Percentiles rank a stretch among this genome's conserved stretches.
phyloP scores from a whole-genome alignment of 176 grass and related monocot genomes.

The Eragrostis curvula region DNA sequence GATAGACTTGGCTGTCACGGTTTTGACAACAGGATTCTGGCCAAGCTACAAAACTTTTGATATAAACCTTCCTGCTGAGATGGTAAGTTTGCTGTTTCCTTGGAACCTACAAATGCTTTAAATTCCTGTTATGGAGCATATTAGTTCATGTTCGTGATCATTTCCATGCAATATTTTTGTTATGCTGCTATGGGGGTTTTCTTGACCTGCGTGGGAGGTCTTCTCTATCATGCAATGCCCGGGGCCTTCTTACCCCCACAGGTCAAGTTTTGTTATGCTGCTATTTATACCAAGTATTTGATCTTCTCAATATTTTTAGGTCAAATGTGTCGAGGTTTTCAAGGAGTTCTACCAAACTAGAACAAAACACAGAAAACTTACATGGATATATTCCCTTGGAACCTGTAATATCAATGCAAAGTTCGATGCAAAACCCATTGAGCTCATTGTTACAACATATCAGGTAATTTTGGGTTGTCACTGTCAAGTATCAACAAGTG shows the following conservation, averaged over 20 bases:
- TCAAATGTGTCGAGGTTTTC: slow-evolving; percentile 94
- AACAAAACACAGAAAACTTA: slow-evolving; percentile 95
- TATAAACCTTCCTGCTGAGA: slow-evolving; percentile 96
- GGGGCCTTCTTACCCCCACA: too few relatives aligned
- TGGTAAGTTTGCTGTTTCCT: slow-evolving; percentile 59
- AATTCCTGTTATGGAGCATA: not conserved
- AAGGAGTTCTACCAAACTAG: slow-evolving; percentile 91
- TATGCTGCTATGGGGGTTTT: too few relatives aligned
- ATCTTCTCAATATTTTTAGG: slow-evolving; percentile 47
- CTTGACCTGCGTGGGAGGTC: too few relatives aligned
- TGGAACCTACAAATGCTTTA: not conserved
- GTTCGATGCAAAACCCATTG: slow-evolving; percentile 81
- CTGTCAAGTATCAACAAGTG: not conserved
- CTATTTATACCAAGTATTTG: slow-evolving; percentile 1
- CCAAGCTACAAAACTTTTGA: slow-evolving; percentile 98
- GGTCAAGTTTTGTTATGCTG: slow-evolving; percentile 1
- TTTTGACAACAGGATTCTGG: slow-evolving; percentile 98
- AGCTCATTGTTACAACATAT: slow-evolving; percentile 90
- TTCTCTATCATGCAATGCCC: too few relatives aligned
- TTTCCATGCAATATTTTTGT: not conserved
- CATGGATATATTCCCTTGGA: slow-evolving; percentile 98
- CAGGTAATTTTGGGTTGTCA: slow-evolving; percentile 55
- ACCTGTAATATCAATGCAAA: slow-evolving; percentile 87
- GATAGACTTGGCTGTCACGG: slow-evolving; percentile 86
- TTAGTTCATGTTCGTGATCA: not conserved